phyloP scores from a whole-genome alignment of 495 filamentous ascomycete species.

The Neurospora sp. region DNA sequence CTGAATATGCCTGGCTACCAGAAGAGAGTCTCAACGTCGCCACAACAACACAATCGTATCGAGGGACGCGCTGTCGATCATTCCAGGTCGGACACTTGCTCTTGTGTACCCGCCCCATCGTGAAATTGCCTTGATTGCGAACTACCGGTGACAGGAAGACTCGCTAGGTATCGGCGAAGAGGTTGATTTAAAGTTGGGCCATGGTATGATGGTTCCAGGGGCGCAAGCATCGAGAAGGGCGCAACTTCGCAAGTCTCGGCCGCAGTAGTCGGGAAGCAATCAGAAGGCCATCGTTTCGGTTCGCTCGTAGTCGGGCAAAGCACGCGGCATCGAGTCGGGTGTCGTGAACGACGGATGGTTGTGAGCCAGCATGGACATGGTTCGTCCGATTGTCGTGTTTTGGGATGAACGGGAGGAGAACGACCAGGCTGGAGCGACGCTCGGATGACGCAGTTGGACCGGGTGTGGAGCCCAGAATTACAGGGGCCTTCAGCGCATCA shows the following conservation, averaged over 20 bases:
- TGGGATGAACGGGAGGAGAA: not conserved
- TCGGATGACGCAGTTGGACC: not conserved
- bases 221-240: not conserved
- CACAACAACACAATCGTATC: not conserved
- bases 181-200: not conserved
- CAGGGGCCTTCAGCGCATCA: not conserved
- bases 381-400: not conserved
- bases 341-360: no score
- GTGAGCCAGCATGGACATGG: no score
- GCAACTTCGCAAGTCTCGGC: not conserved
- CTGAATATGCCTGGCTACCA: not conserved
- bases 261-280: not conserved
- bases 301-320: not conserved
- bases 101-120: not conserved
- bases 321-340: no score
- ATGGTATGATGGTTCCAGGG: not conserved
- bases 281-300: not conserved
- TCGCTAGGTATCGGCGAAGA: not conserved
- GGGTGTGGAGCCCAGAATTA: not conserved
- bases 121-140: not conserved
- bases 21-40: not conserved
- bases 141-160: not conserved
- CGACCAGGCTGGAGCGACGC: not conserved
- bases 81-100: not conserved
- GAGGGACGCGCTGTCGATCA: not conserved